Conservation (phyloP, 2,329 filamentous ascomycete species). For the Amylocarpus encephaloides region DNA sequence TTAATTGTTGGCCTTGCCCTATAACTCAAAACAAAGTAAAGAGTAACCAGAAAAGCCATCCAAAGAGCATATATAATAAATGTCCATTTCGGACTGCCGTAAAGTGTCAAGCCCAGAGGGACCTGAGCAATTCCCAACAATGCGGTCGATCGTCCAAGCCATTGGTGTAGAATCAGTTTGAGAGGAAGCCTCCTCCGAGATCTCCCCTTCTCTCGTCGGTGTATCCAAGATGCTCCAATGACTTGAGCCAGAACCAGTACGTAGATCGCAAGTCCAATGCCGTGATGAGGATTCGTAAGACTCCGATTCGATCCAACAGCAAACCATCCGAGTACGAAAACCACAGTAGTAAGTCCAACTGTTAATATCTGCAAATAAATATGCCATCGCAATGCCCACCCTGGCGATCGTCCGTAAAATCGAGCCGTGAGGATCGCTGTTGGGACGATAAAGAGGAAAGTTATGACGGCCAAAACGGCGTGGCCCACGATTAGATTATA, state of each 20-base stretch:
- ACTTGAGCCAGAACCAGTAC: conserved; percentile 65
- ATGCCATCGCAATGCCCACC: conserved; percentile 60
- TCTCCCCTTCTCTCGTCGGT: conserved; percentile 32
- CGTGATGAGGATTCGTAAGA: conserved; percentile 77
- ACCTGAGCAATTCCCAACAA: conserved; percentile 82
- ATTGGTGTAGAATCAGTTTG: conserved; percentile 62
- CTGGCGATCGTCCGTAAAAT: conserved; percentile 59
- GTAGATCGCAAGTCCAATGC: conserved; percentile 75
- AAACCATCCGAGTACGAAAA: conserved; percentile 70
- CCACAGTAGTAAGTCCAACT: conserved; percentile 59
- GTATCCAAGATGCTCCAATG: conserved; percentile 60
- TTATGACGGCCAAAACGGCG: conserved; percentile 63
- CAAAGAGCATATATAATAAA: conserved; percentile 84
- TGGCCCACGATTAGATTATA: conserved; percentile 65
- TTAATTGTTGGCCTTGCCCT: conserved; percentile 47
- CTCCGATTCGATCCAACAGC: conserved; percentile 68
- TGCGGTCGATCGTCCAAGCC: conserved; percentile 72
- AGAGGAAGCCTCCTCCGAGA: conserved; percentile 38
- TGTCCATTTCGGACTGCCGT: conserved; percentile 77
- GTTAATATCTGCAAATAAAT: conserved; percentile 68
- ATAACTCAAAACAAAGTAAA: conserved; percentile 78
- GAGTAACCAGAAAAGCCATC: conserved; percentile 60
- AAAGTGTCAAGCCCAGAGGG: conserved; percentile 81
- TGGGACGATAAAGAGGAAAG: conserved; percentile 70
- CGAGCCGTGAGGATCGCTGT: conserved; percentile 66